Base-by-base conservation (phyloP, 2,329 filamentous ascomycete species). In the Elsinoe australis region DNA sequence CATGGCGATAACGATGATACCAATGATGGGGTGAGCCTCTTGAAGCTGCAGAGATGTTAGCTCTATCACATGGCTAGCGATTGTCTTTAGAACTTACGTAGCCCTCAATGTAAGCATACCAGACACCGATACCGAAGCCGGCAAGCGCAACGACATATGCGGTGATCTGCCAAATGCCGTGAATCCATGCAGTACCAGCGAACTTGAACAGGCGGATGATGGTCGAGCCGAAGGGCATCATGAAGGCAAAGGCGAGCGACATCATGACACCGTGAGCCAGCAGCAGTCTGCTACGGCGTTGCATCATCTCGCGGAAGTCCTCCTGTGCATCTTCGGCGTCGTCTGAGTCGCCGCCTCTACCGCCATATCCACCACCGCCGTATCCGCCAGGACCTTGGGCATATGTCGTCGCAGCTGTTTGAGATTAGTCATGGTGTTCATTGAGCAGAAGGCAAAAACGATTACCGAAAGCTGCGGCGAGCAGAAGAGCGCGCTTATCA, bases 1-100 rank as follows among this genome's bases (percentile, higher is more conserved):
- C 42, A 74, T 68, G 34, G 70, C 62, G 36, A 77, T 65, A 31
- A 79, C 63, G 12, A 80, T 58, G 49, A 78, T 67, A 6, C 79
- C 79, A 49, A 83, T 64, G 42, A 82, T 67, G 56, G 82, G 78
- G 56, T 82, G 79, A 6, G 52, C 51, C 29, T 58, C 54, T 32
- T 15, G 9, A 26, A 51, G 42, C 49, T 51, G 32, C 24, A 4
- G 12, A 32, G 1, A 3, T 31, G 6, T 9, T 21, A 10, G 19
- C 18, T 24, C 4, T 33, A 18, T 10, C 22, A 34, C 8, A 31
- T 4, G 7, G 18, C 10, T 7, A 2, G 5, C 9, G 6, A 19
- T 3, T 14, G 14, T 29, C 10, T n/a, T n/a, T n/a, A n/a, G n/a
- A n/a, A 58, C 62, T 55, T 59, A 66, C 64, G 47, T 61, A 56